A percentile compares a stretch with the other conserved stretches of the same genome.
phyloP scores from a whole-genome alignment of 768 basidiomycete genomes.

The Serendipita indica region DNA sequence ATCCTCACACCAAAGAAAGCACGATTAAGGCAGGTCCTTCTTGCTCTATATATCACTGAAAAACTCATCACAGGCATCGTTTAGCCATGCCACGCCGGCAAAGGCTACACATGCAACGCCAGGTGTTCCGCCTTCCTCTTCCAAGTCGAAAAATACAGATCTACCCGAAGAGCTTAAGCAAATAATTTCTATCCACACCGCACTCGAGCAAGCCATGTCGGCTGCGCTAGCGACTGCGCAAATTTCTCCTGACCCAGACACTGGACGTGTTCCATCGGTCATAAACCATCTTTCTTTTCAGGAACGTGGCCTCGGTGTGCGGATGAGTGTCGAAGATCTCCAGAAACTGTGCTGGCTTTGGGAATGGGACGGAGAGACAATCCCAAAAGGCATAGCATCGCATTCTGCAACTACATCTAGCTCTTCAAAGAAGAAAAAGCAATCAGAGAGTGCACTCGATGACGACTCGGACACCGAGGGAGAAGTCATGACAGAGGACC shows the following conservation, averaged over 20 bases:
- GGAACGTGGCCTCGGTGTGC: conserved; percentile 49
- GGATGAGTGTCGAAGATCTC: conserved; percentile 54
- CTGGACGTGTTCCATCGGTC: conserved; percentile 60
- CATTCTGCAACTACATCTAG: background rate
- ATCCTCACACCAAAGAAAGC: conserved; percentile 17
- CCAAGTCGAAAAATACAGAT: background rate
- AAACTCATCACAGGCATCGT: background rate
- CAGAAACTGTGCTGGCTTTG: conserved; percentile 72
- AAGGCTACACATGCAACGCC: conserved; percentile 1
- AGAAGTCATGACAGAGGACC: conserved; percentile 9
- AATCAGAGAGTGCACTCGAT: background rate
- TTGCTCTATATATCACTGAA: background rate
- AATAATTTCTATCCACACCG: conserved; percentile 47
- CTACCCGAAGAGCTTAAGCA: conserved; percentile 33
- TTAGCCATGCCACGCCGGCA: conserved; percentile 12
- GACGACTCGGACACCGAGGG: conserved; percentile 1
- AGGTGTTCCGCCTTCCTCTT: background rate
- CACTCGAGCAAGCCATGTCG: conserved; percentile 68
- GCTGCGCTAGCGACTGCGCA: conserved; percentile 75
- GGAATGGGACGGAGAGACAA: conserved; percentile 60
- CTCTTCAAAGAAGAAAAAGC: background rate
- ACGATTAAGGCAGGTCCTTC: conserved; percentile 12
- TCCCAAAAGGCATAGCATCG: conserved; percentile 19
- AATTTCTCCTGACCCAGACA: conserved; percentile 59
- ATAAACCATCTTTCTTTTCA: conserved; percentile 58